Base-by-base conservation (phyloP, 1,284 basidiomycete species). In the Ganoderma meredithae region DNA sequence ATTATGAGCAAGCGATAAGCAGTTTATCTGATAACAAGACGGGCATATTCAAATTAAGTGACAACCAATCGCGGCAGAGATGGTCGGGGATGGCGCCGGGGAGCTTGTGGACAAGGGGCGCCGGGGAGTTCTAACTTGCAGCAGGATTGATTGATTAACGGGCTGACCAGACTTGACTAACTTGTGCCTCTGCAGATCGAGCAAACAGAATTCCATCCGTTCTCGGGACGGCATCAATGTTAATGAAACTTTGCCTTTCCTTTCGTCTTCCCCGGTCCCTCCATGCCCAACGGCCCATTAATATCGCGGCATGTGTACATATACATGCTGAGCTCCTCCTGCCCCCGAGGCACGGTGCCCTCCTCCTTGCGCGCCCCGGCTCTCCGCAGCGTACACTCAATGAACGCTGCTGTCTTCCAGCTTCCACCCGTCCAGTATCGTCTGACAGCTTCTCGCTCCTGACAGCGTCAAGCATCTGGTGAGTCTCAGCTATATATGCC, bases 111-210 rank as follows among this genome's bases (percentile, higher is more conserved):
- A 31, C 31, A 31, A 58, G 61, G 58, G 65, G 60, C 61, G 65
- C 65, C 58, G 72, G 62, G 64, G 52, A 55, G 52, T 55, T 55
- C 52, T 44, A 64, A 60, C 62, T 74, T 75, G 72, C 75, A 75
- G 74, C 73, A 70, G 73, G 72, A 75, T 71, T 74, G 74, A 78
- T 78, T 74, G 72, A 72, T 74, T 71, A 69, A 71, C 64, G 70
- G 59, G 27, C 17, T 49, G 72, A 71, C 66, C 71, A 66, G 49
- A 58, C 64, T 60, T 53, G 60, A 67, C 44, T 39, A 53, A 62
- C 52, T 66, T 62, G 56, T 62, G 71, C 69, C 61, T 58, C 63
- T 68, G 69, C 65, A 65, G 63, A 72, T 70, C 69, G 66, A 69
- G 71, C 67, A 67, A 70, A 68, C 71, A 68, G 69, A 70, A 72